phyloP scores from a whole-genome alignment of 495 filamentous ascomycete species.

The Podospora bellae-mahoneyi region DNA sequence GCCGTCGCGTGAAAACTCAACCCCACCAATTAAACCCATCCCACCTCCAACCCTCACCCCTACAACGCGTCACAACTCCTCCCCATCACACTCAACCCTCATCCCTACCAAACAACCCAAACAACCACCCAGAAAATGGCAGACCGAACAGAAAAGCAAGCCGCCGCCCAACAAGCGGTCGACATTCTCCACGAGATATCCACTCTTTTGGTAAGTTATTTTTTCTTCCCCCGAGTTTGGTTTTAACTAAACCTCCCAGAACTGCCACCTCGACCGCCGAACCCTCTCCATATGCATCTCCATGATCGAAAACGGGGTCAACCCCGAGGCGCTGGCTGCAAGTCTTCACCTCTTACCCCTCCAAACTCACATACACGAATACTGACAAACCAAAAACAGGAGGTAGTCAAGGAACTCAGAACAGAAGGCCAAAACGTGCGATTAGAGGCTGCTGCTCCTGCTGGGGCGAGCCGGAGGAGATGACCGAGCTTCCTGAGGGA shows the following conservation, averaged over 20 bases:
- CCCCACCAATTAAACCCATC: neutral
- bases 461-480: conserved; percentile 7
- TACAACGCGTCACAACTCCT: conserved; percentile 1
- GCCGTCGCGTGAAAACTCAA: neutral
- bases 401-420: conserved; percentile 21
- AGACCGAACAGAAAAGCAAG: conserved; percentile 56
- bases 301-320: conserved; percentile 94
- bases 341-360: conserved; percentile 29
- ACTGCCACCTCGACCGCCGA: conserved; percentile 85
- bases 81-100: neutral
- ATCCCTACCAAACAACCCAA: neutral
- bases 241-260: conserved; percentile 48
- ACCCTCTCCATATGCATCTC: conserved; percentile 92
- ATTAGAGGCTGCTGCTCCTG: conserved; percentile 11
- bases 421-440: conserved; percentile 16
- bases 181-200: conserved; percentile 95
- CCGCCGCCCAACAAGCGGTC: conserved; percentile 91
- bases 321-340: conserved; percentile 92
- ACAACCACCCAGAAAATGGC: conserved; percentile 43
- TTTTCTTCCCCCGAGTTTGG: neutral
- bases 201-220: conserved; percentile 64
- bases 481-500: neutral
- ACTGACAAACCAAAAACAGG: neutral
- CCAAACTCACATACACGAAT: neutral
- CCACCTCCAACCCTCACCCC: neutral